These are phyloP conservation scores for Prunus fruticosa DNA, from an alignment of 306 rosid genomes.

Conservation along the genomic window DNA sequence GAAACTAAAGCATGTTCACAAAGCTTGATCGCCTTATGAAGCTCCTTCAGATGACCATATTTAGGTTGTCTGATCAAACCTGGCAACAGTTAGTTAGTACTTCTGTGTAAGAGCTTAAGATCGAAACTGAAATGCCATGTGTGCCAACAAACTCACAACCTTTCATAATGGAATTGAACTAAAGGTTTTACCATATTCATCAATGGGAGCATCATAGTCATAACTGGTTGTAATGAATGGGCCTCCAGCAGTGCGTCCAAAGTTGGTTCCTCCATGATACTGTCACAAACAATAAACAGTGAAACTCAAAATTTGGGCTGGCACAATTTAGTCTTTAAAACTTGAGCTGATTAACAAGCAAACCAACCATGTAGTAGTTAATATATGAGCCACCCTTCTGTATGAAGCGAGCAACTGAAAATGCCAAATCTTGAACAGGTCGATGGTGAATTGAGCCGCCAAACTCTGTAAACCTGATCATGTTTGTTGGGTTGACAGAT, in stretches of 20 bases:
- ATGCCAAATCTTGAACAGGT: slow-evolving; percentile 93
- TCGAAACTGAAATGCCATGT: background rate
- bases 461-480: slow-evolving; percentile 80
- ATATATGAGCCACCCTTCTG: slow-evolving; percentile 78
- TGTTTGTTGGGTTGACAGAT: slow-evolving; percentile 4
- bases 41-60: slow-evolving; percentile 79
- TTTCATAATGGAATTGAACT: background rate
- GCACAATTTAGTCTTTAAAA: background rate
- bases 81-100: slow-evolving; percentile 26
- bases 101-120: slow-evolving; percentile 12
- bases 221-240: slow-evolving; percentile 93
- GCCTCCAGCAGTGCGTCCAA: slow-evolving; percentile 96
- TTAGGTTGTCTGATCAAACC: slow-evolving; percentile 91
- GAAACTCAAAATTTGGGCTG: slow-evolving; percentile 4
- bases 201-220: slow-evolving; percentile 95
- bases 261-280: slow-evolving; percentile 99
- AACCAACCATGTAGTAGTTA: slow-evolving; percentile 93
- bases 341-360: slow-evolving; percentile 19
- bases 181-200: slow-evolving; percentile 77
- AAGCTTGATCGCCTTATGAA: slow-evolving; percentile 74
- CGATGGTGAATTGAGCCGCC: slow-evolving; percentile 71
- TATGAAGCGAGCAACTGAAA: slow-evolving; percentile 89
- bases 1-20: slow-evolving; percentile 84
- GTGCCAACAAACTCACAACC: background rate
- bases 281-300: slow-evolving; percentile 35